Conservation (phyloP, 352 stramenopile species). For the Phytophthora colocasiae region DNA sequence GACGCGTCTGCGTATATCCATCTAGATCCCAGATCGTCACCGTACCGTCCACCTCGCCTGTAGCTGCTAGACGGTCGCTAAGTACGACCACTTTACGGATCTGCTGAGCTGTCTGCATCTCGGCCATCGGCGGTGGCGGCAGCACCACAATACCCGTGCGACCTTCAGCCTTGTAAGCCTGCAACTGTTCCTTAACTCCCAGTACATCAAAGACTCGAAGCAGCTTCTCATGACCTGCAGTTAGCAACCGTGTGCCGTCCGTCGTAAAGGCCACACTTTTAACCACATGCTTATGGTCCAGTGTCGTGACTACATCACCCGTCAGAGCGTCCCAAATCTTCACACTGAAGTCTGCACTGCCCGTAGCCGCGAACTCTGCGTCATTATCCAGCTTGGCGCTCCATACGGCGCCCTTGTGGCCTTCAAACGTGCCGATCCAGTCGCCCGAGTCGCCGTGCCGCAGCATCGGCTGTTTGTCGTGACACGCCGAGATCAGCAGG, state of each 20-base stretch:
- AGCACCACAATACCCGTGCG: conserved; percentile 70
- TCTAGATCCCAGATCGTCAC: conserved; percentile 80
- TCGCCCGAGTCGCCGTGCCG: conserved; percentile 82
- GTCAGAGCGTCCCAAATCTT: conserved; percentile 98
- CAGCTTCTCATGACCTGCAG: conserved; percentile 95
- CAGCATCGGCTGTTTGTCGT: conserved; percentile 92
- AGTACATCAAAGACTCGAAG: conserved; percentile 93
- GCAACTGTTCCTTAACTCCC: conserved; percentile 66
- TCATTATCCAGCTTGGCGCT: conserved; percentile 90
- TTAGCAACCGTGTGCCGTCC: conserved; percentile 89
- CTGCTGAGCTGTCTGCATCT: conserved; percentile 69
- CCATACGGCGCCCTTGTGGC: conserved; percentile 97
- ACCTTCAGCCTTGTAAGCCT: conserved; percentile 61
- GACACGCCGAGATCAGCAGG: conserved; percentile 85
- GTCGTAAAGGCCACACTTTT: conserved; percentile 95
- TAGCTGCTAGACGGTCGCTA: conserved; percentile 55
- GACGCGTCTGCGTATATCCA: conserved; percentile 39
- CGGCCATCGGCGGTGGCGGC: conserved; percentile 45
- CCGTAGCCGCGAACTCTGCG: conserved; percentile 89
- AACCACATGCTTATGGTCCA: conserved; percentile 97
- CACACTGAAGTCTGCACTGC: conserved; percentile 95
- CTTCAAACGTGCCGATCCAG: conserved; percentile 98
- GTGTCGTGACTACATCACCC: conserved; percentile 92
- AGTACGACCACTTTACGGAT: conserved; percentile 87
- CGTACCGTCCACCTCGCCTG: conserved; percentile 79